These are phyloP conservation scores for Globisporangium ultimum DNA, from an alignment of 352 stramenopile species.

Conservation along the genomic window DNA sequence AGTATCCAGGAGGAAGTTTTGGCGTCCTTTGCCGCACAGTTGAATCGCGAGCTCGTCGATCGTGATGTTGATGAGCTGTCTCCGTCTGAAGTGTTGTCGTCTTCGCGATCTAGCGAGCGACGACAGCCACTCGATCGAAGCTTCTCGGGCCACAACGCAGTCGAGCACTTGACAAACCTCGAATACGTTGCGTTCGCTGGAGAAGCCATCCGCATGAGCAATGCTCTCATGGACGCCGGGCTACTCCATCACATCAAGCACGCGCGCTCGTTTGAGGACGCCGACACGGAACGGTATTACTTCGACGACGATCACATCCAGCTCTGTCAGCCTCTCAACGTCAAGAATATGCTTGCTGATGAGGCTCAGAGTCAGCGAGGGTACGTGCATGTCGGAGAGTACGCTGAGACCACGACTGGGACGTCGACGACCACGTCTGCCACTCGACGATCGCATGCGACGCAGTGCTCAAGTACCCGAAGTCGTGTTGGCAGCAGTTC, in stretches of 20 bases:
- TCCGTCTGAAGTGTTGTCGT: neutral
- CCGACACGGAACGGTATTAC: constrained; percentile 4
- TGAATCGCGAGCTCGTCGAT: constrained; percentile 6
- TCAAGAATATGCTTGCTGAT: neutral
- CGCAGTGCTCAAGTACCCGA: neutral
- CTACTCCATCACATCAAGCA: constrained; percentile 41
- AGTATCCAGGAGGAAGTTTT: constrained; percentile 21
- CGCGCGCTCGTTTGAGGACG: constrained; percentile 14
- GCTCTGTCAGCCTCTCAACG: constrained; percentile 14
- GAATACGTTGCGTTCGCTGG: constrained; percentile 13
- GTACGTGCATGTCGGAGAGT: neutral
- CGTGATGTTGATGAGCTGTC: neutral
- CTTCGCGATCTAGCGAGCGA: neutral
- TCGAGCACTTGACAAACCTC: constrained; percentile 2
- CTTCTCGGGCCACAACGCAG: neutral
- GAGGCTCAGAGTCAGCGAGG: neutral
- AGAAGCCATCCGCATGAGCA: constrained; percentile 37
- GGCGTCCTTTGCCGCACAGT: constrained; percentile 6
- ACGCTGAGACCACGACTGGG: neutral
- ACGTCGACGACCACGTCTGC: neutral
- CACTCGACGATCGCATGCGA: constrained; percentile 3
- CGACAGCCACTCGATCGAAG: neutral
- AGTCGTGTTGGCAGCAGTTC: neutral
- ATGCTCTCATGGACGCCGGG: constrained; percentile 43
- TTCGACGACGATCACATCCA: constrained; percentile 26